Evolutionary conservation across 1,284 basidiomycete species (phyloP), one percentile per base, ranked within the genome.

Genomic region (Fomitopsis schrenkii): DNA sequence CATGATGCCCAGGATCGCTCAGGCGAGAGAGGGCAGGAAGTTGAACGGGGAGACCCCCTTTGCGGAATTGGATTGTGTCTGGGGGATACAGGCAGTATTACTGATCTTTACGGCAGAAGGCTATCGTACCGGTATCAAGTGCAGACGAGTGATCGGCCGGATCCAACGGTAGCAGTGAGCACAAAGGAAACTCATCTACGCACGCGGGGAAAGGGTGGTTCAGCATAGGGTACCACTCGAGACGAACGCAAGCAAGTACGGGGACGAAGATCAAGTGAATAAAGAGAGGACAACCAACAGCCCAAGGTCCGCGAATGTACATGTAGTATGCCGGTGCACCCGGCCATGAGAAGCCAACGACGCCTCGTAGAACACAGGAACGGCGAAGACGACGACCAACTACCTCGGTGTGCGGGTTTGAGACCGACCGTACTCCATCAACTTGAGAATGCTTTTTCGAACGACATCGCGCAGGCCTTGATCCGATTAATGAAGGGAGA

Each of bases 201-300:
- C 48, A 59, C 33, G 52, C 40, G n/a, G 19, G 19, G 5, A 59
- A 35, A 17, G 41, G 53, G 46, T 54, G 45, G 40, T 33, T 53
- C 33, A 58, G 54, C 44, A 58, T 44, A 48, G 26, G 63, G 55
- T 61, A 63, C 28, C 36, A 58, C 35, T 57, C 45, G 35, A 44
- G 63, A 26, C 55, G 59, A 59, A 48, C 59, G 59, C 48, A 63
- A 52, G 63, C 59, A 58, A 54, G 36, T 48, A 46, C 36, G 44
- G 55, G 52, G 63, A 60, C 58, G 64, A 68, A 70, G 57, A 63
- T 60, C 66, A 67, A 79, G 74, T 75, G 74, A 74, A 80, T 79
- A 79, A 80, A 77, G 75, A 80, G 72, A 73, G 72, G 74, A 78
- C 83, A 84, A 85, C 83, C 80, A 85, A 84, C 79, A 85, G 81